Percentiles rank a stretch among this genome's conserved stretches.
Conservation (phyloP, 1,139 yeast genomes). For the Kluyveromyces marxianus region DNA sequence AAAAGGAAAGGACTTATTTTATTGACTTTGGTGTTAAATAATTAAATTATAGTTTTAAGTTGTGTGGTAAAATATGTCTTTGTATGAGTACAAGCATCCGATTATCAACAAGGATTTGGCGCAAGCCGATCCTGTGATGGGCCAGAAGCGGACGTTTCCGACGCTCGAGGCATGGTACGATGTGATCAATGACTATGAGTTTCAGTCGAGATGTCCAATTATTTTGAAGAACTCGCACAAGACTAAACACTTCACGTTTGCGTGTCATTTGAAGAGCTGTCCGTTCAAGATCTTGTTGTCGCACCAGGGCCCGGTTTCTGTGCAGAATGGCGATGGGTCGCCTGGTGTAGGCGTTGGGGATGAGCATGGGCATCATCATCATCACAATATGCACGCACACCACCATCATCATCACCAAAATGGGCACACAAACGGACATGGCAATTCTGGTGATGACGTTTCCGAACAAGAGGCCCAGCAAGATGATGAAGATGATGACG, state of each 20-base stretch:
- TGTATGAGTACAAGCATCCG: constrained; percentile 30
- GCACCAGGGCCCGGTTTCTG: constrained; percentile 12
- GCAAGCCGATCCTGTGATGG: constrained; percentile 14
- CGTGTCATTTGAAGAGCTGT: constrained; percentile 30
- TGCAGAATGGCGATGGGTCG: constrained; percentile 1
- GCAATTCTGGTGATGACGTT: background rate
- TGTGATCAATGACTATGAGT: constrained; percentile 31
- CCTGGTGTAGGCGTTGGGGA: constrained; percentile 1
- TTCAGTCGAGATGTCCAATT: constrained; percentile 30
- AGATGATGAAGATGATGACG: constrained; percentile 9
- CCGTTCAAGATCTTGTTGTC: constrained; percentile 29
- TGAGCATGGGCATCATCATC: background rate
- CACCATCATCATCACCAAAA: background rate
- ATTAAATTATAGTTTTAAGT: background rate
- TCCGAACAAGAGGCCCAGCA: constrained; percentile 7
- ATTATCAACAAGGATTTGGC: constrained; percentile 28
- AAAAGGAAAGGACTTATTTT: too few relatives aligned
- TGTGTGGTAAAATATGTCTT: constrained; percentile 14
- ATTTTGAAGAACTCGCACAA: constrained; percentile 31
- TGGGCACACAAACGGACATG: constrained; percentile 2
- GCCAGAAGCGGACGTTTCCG: constrained; percentile 21
- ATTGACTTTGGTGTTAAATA: too few relatives aligned
- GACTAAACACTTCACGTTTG: constrained; percentile 31
- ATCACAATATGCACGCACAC: too few relatives aligned
- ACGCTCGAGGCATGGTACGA: constrained; percentile 29